phyloP scores from a whole-genome alignment of 768 basidiomycete genomes.

The Psilocybe subaeruginosa region DNA sequence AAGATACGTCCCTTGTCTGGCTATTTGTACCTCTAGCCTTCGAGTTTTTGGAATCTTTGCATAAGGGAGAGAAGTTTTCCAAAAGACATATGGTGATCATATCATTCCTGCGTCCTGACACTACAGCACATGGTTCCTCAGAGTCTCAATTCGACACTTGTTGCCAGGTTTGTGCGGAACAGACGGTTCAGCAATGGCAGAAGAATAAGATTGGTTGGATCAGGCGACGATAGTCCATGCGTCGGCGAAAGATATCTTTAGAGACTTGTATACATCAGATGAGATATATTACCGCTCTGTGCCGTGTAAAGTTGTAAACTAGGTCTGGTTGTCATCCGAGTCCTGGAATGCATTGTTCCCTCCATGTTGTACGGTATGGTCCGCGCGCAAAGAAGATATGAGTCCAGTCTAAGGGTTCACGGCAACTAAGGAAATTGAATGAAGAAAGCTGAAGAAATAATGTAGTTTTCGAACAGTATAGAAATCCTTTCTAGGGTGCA shows the following conservation, averaged over 20 bases:
- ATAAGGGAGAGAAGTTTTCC: constrained; percentile 1
- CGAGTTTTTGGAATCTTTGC: not conserved
- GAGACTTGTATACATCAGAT: constrained; percentile 1
- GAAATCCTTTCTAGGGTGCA: too few species aligned
- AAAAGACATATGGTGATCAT: constrained; percentile 6
- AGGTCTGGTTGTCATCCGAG: not conserved
- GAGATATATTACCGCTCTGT: not conserved
- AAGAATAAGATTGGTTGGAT: constrained; percentile 8
- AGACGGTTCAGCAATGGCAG: constrained; percentile 7
- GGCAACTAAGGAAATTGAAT: too few species aligned
- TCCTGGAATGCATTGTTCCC: not conserved
- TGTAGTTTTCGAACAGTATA: too few species aligned
- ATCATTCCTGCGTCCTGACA: not conserved
- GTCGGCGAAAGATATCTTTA: constrained; percentile 14
- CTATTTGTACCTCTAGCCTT: constrained; percentile 18
- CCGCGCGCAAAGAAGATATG: not conserved
- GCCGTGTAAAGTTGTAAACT: not conserved
- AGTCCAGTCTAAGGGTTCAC: too few species aligned
- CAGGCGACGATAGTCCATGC: constrained; percentile 21
- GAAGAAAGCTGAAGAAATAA: too few species aligned
- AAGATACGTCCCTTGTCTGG: not conserved
- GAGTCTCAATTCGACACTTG: not conserved
- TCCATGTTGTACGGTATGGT: not conserved
- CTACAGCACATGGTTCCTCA: constrained; percentile 9
- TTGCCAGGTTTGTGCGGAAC: constrained; percentile 5